Evolutionary conservation across 2,329 filamentous ascomycete species (phyloP).

Genomic region (Septoria linicola): DNA sequence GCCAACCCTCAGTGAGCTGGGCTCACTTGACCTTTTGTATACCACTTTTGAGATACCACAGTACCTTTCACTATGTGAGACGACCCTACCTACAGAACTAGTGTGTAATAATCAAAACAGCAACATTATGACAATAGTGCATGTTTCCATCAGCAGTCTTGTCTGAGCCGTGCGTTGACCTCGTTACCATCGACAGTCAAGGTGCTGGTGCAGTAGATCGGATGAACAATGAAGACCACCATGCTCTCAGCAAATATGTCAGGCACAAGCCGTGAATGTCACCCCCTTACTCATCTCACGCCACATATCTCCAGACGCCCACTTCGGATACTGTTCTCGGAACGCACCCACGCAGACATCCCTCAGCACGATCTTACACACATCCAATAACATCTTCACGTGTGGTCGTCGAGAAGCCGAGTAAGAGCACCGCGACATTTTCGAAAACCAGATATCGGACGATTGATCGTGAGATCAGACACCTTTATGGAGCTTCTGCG

Average conservation of each 20-base stretch:
- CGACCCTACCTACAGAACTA: slow-evolving; percentile 3
- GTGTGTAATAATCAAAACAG: slow-evolving; percentile 1
- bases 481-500: too few species aligned
- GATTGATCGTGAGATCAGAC: slow-evolving; percentile 5
- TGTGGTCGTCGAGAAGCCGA: background rate
- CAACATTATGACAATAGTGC: background rate
- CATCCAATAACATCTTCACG: slow-evolving; percentile 1
- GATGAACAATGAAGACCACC: too few species aligned
- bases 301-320: slow-evolving; percentile 31
- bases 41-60: background rate
- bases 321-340: background rate
- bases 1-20: slow-evolving; percentile 11
- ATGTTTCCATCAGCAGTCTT: too few species aligned
- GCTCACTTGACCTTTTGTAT: slow-evolving; percentile 4
- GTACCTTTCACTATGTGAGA: slow-evolving; percentile 3
- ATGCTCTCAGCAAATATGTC: too few species aligned
- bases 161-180: too few species aligned
- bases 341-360: slow-evolving; percentile 6
- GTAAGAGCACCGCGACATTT: too few species aligned
- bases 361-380: background rate
- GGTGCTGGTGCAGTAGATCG: too few species aligned
- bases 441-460: too few species aligned
- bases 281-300: background rate
- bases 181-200: too few species aligned
- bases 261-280: too few species aligned